Percentiles rank a stretch among this genome's conserved stretches.
These are phyloP conservation scores for Colletotrichum salicis DNA, from an alignment of 2,329 filamentous ascomycete species.

Conservation along the genomic window DNA sequence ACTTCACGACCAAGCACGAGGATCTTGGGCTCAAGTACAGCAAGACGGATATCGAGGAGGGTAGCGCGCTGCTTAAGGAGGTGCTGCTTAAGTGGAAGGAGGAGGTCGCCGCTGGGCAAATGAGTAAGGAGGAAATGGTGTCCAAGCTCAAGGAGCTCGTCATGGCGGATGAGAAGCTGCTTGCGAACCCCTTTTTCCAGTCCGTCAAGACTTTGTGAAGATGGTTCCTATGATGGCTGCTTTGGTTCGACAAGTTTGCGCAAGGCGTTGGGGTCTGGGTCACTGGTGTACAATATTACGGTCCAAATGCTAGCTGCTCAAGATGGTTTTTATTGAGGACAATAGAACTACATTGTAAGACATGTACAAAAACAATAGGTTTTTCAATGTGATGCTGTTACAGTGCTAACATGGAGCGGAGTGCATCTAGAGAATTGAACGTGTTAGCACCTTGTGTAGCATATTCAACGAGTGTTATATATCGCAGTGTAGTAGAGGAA, in stretches of 20 bases:
- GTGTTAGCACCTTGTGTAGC: not conserved
- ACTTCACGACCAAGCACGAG: conserved; percentile 86
- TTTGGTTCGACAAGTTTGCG: not conserved
- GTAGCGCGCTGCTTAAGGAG: conserved; percentile 84
- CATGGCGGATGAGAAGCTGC: conserved; percentile 72
- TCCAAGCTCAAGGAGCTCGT: conserved; percentile 83
- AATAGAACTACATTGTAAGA: not conserved
- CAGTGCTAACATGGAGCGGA: not conserved
- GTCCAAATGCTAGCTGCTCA: not conserved
- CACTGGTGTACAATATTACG: conserved; percentile 1
- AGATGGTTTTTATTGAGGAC: not conserved
- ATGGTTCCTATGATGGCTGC: not conserved
- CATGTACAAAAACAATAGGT: not conserved
- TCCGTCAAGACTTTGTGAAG: conserved; percentile 66
- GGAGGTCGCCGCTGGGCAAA: conserved; percentile 68
- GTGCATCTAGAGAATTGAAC: not conserved
- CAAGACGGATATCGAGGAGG: conserved; percentile 89
- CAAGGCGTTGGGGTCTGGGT: conserved; percentile 10
- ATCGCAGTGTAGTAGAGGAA: too few species aligned
- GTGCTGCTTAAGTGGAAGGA: conserved; percentile 88
- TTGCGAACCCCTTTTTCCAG: conserved; percentile 77
- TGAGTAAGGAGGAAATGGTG: conserved; percentile 82
- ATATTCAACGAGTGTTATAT: not conserved
- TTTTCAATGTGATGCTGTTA: not conserved
- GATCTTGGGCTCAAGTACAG: conserved; percentile 70